Conservation (phyloP, 192 early-diverging fungal genomes). For the Entrophospora sp. region DNA sequence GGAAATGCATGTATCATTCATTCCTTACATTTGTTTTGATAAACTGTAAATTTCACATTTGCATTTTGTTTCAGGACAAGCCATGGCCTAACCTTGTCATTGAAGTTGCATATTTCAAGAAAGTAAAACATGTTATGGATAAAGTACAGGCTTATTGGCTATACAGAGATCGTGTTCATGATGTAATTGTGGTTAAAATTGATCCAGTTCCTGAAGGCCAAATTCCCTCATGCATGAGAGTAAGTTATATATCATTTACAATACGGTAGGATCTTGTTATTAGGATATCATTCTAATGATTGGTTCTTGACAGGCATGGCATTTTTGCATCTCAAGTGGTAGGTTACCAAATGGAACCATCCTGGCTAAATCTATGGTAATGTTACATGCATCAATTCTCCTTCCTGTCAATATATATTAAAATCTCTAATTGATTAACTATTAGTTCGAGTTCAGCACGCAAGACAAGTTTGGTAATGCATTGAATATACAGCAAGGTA, state of each 20-base stretch:
- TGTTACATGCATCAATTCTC: constrained; percentile 1
- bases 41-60: constrained; percentile 7
- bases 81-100: constrained; percentile 14
- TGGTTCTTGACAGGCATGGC: constrained; percentile 12
- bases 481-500: constrained; percentile 15
- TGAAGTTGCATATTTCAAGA: constrained; percentile 12
- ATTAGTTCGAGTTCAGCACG: constrained; percentile 19
- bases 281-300: constrained; percentile 10
- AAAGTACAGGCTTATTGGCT: constrained; percentile 13
- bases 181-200: constrained; percentile 20
- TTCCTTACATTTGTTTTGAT: constrained; percentile 7
- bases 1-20: constrained; percentile 6
- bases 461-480: neutral
- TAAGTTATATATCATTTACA: constrained; percentile 11
- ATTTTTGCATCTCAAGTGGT: neutral
- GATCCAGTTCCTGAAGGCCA: constrained; percentile 10
- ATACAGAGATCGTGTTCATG: constrained; percentile 9
- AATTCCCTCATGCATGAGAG: constrained; percentile 15
- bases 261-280: neutral
- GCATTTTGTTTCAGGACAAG: constrained; percentile 11
- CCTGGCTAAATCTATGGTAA: neutral
- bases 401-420: constrained; percentile 11
- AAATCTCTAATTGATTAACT: neutral
- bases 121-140: constrained; percentile 11
- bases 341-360: neutral